phyloP scores from a whole-genome alignment of 2,329 filamentous ascomycete genomes.

The Arthrobotrys iridis region DNA sequence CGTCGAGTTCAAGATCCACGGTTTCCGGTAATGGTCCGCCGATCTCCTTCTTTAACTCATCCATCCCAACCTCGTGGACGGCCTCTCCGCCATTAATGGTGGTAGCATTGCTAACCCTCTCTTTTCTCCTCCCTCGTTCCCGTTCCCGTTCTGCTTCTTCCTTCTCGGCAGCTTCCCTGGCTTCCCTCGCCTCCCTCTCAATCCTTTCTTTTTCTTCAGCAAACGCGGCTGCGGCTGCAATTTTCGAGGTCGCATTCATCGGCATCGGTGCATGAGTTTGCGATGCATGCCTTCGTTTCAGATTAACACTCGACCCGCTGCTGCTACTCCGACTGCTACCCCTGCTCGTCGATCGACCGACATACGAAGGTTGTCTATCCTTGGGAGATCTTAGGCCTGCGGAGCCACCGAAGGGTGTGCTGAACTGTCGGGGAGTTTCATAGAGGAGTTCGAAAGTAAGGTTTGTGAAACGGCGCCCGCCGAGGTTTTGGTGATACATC shows the following conservation, averaged over 20 bases:
- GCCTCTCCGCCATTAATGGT: slow-evolving; percentile 44
- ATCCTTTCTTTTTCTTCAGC: slow-evolving; percentile 44
- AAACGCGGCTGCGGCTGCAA: slow-evolving; percentile 43
- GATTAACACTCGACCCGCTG: slow-evolving; percentile 34
- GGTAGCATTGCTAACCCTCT: slow-evolving; percentile 51
- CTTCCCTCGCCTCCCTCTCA: slow-evolving; percentile 13
- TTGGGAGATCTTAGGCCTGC: slow-evolving; percentile 37
- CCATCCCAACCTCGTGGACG: slow-evolving; percentile 39
- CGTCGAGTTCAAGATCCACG: slow-evolving; percentile 21
- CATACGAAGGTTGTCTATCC: slow-evolving; percentile 25
- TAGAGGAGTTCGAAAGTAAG: slow-evolving; percentile 52
- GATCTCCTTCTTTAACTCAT: slow-evolving; percentile 38
- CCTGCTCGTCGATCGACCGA: slow-evolving; percentile 29
- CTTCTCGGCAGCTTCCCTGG: slow-evolving; percentile 12
- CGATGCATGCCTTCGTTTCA: slow-evolving; percentile 30
- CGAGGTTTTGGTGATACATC: slow-evolving; percentile 53
- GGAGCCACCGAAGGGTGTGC: slow-evolving; percentile 23
- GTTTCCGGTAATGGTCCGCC: slow-evolving; percentile 11
- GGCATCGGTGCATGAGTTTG: slow-evolving; percentile 42
- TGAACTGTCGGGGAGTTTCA: slow-evolving; percentile 52
- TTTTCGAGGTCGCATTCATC: slow-evolving; percentile 41
- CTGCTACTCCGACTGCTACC: slow-evolving; percentile 44
- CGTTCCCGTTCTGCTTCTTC: slow-evolving; percentile 6
- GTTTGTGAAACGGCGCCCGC: slow-evolving; percentile 44
- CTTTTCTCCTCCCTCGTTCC: slow-evolving; percentile 44